Evolutionary conservation across 1,284 basidiomycete genomes (phyloP).

Genomic region (Puccinia brachypodii): DNA sequence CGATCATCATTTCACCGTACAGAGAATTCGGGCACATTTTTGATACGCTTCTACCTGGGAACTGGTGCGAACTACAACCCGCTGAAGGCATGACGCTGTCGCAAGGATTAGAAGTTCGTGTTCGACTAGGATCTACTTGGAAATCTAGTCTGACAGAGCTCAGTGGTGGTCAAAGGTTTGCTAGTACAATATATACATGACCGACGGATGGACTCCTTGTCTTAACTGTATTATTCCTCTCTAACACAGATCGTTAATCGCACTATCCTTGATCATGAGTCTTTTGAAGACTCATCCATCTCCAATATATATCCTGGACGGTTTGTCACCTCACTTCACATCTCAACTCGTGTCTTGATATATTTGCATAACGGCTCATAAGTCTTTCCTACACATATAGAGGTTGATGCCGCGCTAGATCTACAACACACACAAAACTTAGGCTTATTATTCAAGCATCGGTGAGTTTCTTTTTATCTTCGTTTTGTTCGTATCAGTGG

Average conservation of each 20-base stretch:
- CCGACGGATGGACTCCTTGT: not conserved
- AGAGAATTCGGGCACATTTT: slow-evolving; percentile 98
- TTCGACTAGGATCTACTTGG: slow-evolving; percentile 90
- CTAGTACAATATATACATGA: not conserved
- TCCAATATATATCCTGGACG: slow-evolving; percentile 56
- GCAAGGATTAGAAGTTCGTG: slow-evolving; percentile 95
- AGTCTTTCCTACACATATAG: slow-evolving; percentile 50
- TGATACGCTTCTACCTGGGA: slow-evolving; percentile 90
- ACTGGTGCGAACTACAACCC: slow-evolving; percentile 91
- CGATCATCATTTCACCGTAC: slow-evolving; percentile 43
- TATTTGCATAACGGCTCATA: not conserved
- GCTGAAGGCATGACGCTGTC: slow-evolving; percentile 91
- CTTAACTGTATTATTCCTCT: not conserved
- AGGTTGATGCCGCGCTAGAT: slow-evolving; percentile 58
- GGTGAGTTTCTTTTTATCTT: slow-evolving; percentile 57
- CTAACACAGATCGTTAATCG: slow-evolving; percentile 52
- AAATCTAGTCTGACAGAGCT: slow-evolving; percentile 95
- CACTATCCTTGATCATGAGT: slow-evolving; percentile 56
- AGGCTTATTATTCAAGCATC: slow-evolving; percentile 54
- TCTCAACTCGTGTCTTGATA: not conserved
- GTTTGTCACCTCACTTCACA: not conserved
- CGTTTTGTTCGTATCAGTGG: slow-evolving; percentile 59
- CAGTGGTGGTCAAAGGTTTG: slow-evolving; percentile 88
- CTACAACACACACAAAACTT: slow-evolving; percentile 58
- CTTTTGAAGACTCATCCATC: slow-evolving; percentile 58